Base-by-base conservation (phyloP, 2,329 filamentous ascomycete genomes). In the Nigrograna mackinnonii region DNA sequence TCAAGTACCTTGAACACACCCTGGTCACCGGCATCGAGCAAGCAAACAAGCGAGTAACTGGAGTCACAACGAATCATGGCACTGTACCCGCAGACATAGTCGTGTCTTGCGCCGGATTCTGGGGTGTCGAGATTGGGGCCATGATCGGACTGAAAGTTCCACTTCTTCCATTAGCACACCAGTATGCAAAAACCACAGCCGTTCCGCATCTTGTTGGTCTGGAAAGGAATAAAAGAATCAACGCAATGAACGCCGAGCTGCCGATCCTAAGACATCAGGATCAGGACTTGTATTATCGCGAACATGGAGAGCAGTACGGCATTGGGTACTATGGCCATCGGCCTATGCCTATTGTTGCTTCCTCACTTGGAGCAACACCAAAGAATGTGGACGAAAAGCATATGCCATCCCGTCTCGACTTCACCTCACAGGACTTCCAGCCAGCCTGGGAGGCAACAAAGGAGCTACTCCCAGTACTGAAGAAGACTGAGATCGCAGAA, bases 311-410 rank as follows among this genome's bases (percentile, higher is more conserved):
- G 17, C 76, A 78, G 36, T 78, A 76, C 43, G 82, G 82, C 6
- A 85, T 85, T 47, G 82, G 82, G 6, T 85, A 78, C 55, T 85
- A 85, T 52, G 81, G 80, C 7, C 82, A 85, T 60, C 73, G 74
- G 1, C 81, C 83, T 0, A 80, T 85, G 72, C 82, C 82, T 0
- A 70, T 85, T 9, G 72, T 74, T 2, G 82, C 82, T 0, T 73
- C 76, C 0, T 72, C 75, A 0, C 57, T 85, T 4, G 80, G 79
- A 1, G 50, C 68, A 4, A 84, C 82, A 0, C 71, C 80, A 0
- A 67, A 72, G 45, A 52, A 80, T 4, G 78, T 84, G 2, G 70
- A 77, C 41, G 79, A 84, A 41, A 69, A 79, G 51, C 76, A 80
- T 47, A 85, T 85, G 82, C 82, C 83, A 2, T 85, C 83, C 0